Evolutionary conservation across 139 green algal species (phyloP).

Genomic region (Chlamydomonas sphaeroides): DNA sequence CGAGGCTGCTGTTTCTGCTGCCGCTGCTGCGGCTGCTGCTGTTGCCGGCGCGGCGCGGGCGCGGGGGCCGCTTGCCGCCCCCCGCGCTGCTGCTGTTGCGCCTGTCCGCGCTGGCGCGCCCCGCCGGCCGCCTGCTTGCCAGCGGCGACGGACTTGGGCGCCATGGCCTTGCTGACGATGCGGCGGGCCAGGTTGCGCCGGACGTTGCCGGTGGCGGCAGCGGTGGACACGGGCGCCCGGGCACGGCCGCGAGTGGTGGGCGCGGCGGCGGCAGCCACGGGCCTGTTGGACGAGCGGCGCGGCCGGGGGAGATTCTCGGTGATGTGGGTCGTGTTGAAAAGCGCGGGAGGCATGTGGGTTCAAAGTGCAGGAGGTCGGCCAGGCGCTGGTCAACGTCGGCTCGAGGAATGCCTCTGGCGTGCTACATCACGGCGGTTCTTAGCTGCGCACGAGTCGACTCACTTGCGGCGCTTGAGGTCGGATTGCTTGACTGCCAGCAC

Average conservation of each 20-base stretch:
- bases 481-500: neutral
- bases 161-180: constrained; percentile 39
- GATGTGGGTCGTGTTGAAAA: no score
- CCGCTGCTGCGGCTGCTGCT: neutral
- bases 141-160: constrained; percentile 2
- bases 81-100: constrained; percentile 17
- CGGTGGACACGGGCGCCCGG: neutral
- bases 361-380: no score
- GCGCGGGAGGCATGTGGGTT: no score
- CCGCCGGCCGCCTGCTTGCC: neutral
- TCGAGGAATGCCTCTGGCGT: no score
- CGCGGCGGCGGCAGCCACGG: neutral
- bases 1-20: constrained; percentile 27
- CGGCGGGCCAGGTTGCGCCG: constrained; percentile 19
- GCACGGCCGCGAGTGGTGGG: neutral
- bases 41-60: constrained; percentile 2
- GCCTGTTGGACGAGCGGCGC: no score
- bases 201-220: neutral
- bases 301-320: no score
- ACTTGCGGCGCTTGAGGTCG: constrained; percentile 20
- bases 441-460: no score
- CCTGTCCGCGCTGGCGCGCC: neutral
- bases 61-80: no score
- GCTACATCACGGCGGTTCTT: no score
- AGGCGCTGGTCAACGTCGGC: no score